Conservation (phyloP, 2,329 filamentous ascomycete species). For the Calonectria pauciramosa region DNA sequence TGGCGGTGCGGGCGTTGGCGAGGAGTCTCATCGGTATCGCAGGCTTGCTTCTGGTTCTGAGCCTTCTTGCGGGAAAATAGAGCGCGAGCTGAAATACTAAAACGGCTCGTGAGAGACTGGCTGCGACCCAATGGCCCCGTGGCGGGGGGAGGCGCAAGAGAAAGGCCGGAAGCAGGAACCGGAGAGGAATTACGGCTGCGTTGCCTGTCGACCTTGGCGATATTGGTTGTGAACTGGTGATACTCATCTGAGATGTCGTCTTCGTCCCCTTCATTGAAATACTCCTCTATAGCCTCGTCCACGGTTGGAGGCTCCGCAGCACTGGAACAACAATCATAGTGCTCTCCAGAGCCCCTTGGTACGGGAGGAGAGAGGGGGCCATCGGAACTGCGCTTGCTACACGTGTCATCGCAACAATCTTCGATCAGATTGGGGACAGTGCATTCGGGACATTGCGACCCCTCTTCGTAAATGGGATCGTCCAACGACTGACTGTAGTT, state of each 20-base stretch:
- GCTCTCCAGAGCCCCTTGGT: not conserved
- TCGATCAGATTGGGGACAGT: slow-evolving; percentile 42
- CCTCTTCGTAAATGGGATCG: slow-evolving; percentile 41
- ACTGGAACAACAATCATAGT: not conserved
- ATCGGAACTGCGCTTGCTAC: slow-evolving; percentile 41
- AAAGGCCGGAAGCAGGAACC: not conserved
- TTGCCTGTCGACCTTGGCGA: slow-evolving; percentile 47
- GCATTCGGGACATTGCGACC: slow-evolving; percentile 23
- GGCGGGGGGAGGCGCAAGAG: slow-evolving; percentile 6
- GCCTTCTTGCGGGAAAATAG: slow-evolving; percentile 46
- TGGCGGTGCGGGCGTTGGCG: not conserved
- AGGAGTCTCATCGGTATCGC: slow-evolving; percentile 13
- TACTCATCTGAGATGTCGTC: slow-evolving; percentile 52
- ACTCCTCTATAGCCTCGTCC: not conserved
- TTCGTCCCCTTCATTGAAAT: not conserved
- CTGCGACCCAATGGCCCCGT: slow-evolving; percentile 23
- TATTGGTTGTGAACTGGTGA: slow-evolving; percentile 50
- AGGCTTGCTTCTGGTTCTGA: slow-evolving; percentile 29
- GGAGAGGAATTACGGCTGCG: slow-evolving; percentile 26
- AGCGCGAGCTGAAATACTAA: slow-evolving; percentile 45
- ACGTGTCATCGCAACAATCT: slow-evolving; percentile 40
- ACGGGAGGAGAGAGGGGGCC: slow-evolving; percentile 35
- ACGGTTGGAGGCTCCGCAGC: not conserved
- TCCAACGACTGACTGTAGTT: slow-evolving; percentile 38
- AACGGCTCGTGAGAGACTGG: slow-evolving; percentile 39